Evolutionary conservation across 2,329 filamentous ascomycete species (phyloP), one percentile per base, ranked within the genome.

Genomic region (Lecanicillium sp.): DNA sequence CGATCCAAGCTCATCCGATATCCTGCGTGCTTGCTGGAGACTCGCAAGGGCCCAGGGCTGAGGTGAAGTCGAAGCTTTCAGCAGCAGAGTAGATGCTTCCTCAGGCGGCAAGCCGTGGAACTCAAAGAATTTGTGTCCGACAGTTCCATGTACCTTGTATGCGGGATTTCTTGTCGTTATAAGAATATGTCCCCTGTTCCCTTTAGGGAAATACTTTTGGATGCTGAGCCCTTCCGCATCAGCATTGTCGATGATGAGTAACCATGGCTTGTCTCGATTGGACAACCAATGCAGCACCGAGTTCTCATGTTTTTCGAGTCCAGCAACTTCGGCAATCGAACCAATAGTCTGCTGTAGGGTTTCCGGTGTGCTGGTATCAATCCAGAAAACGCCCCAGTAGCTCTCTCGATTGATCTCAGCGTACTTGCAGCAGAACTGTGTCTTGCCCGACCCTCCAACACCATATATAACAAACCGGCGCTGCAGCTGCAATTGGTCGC

Each of bases 171-270:
- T 27, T 3, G 50, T 52, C 5, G 46, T 46, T 5, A 52, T 35
- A 10, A 52, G 50, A 20, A 52, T 47, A 21, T 49, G n/a, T 10
- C 41, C 50, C 9, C 29, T 8, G 24, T 43, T 19, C 2, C 41
- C 42, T 17, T 41, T 36, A 2, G 50, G 46, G 21, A 52, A 49
- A 14, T 29, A 35, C 21, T 39, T 26, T 15, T 52, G 41, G 20
- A 50, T 21, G 2, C 4, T 14, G 15, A 36, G 8, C 8, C 15
- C 15, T 36, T 19, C 36, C 24, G 33, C 41, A 27, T 51, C 40
- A 10, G 44, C 37, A 37, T 52, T 46, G 21, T 50, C 51, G 17
- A 46, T 48, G 26, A 44, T 48, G 9, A 47, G 32, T 11, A 44
- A 29, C 44, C 44, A 46, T 3, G 17, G 20, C 5, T 46, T 7